A percentile compares a stretch with the other conserved stretches of the same genome.
Conservation (phyloP, 148 eudicot genomes). For the Simmondsia chinensis region DNA sequence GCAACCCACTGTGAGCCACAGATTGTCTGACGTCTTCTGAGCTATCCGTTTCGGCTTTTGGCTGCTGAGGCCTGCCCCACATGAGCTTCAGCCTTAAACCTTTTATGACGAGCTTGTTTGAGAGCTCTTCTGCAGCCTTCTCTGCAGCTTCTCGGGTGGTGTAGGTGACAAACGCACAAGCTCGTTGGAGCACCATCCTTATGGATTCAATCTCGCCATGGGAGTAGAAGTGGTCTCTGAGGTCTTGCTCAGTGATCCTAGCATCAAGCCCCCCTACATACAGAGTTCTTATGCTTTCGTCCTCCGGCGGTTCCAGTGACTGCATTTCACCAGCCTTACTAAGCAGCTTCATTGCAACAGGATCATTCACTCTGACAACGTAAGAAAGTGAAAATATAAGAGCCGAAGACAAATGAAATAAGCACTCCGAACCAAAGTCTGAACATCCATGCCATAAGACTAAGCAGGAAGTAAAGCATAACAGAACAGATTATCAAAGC, state of each 20-base stretch:
- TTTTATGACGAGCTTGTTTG: constrained; percentile 84
- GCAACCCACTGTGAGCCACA: constrained; percentile 79
- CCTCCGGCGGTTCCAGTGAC: constrained; percentile 76
- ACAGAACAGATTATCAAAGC: too few relatives aligned
- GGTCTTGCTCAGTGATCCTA: constrained; percentile 77
- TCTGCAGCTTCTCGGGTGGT: constrained; percentile 95
- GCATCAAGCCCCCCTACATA: constrained; percentile 92
- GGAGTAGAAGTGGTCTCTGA: constrained; percentile 80
- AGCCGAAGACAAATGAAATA: too few relatives aligned
- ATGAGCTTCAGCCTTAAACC: constrained; percentile 83
- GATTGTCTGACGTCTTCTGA: constrained; percentile 50
- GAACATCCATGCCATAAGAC: too few relatives aligned
- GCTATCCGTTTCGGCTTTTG: constrained; percentile 50
- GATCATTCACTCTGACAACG: constrained; percentile 76
- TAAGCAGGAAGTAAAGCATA: too few relatives aligned
- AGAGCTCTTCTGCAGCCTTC: constrained; percentile 93
- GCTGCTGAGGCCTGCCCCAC: constrained; percentile 95
- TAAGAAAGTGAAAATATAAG: neutral
- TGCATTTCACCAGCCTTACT: constrained; percentile 98
- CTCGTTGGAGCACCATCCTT: constrained; percentile 77
- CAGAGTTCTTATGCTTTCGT: constrained; percentile 84
- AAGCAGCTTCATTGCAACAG: constrained; percentile 87
- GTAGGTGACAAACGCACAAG: constrained; percentile 91
- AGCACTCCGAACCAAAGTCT: too few relatives aligned
- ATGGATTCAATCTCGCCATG: constrained; percentile 97